These are phyloP conservation scores for Tricholoma terreum DNA, from an alignment of 768 basidiomycete species.

Conservation along the genomic window DNA sequence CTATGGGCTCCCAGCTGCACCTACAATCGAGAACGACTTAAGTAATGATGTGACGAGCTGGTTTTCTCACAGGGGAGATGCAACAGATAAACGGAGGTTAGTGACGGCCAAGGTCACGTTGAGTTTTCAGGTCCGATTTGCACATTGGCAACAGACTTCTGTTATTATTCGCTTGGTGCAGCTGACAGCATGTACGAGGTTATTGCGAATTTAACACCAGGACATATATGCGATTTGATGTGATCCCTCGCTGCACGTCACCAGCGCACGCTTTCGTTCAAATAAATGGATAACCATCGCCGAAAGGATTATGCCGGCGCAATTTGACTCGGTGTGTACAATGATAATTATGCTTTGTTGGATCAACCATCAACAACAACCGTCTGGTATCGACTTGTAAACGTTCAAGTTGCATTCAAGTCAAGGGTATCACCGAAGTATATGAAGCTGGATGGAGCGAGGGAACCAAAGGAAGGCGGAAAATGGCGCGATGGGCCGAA, in stretches of 20 bases:
- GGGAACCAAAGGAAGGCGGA: background rate
- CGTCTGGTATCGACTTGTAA: background rate
- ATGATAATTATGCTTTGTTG: background rate
- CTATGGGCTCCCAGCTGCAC: too few species aligned
- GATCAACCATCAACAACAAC: background rate
- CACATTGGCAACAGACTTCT: too few species aligned
- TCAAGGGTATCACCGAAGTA: background rate
- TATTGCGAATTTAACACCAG: background rate
- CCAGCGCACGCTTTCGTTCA: background rate
- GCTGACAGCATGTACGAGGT: background rate
- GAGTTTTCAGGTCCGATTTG: too few species aligned
- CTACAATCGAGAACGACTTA: too few species aligned
- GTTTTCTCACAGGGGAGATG: too few species aligned
- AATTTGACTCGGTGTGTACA: background rate
- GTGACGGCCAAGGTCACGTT: too few species aligned
- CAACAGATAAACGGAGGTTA: too few species aligned
- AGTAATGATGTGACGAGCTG: too few species aligned
- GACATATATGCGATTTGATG: background rate
- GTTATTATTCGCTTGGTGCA: too few species aligned
- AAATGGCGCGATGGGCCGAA: background rate
- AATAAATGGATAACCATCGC: background rate
- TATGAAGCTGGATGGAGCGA: background rate
- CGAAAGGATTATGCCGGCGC: background rate
- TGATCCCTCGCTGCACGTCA: background rate
- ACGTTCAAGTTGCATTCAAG: background rate